Evolutionary conservation across 805 yeast species (phyloP), one percentile per base, ranked within the genome.

Genomic region (Wickerhamomyces hampshirensis): DNA sequence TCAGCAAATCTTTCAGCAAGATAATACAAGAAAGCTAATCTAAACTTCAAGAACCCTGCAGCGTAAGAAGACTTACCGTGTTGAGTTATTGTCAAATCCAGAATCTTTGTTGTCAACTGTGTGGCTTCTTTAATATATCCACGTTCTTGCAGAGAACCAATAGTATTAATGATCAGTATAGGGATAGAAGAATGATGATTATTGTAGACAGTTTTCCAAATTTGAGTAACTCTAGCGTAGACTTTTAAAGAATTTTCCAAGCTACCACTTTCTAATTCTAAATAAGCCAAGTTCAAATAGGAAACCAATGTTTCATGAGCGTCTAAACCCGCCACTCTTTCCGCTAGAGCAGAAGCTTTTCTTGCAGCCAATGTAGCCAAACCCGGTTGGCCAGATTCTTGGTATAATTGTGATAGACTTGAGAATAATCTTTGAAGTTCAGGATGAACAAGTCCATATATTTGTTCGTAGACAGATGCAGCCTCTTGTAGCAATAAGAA

Each of bases 301-400:
- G 85, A 67, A 46, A 86, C 71, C 26, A 86, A 59, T 18, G 89
- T 73, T 45, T 87, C 91, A 51, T 73, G 75, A 11, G 93, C 75
- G 55, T 91, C 98, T 44, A 78, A 59, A 43, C 98, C 98, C 34
- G 67, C 59, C 10, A 79, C 70, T 62, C 98, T 78, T 67, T 91
- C 98, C 41, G 80, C 69, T 42, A 88, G 75, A 27, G 76, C 65
- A 43, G 78, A 71, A 2, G 96, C 76, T 56, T 75, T 80, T 48
- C 93, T 76, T 13, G 80, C 74, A 46, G 75, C 65, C 10, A 69
- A 71, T 35, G 77, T 68, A 10, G 96, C 88, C 46, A 76, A 79
- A 17, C 65, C 63, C 15, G 63, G 56, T 48, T 72, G 62, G 12
- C 77, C 77, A 30, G 76, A 56, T 40, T 80, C 87, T 39, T 75